Percentiles rank a stretch among this genome's conserved stretches.
phyloP scores from a whole-genome alignment of 2,329 filamentous ascomycete genomes.

The Xylaria multiplex region DNA sequence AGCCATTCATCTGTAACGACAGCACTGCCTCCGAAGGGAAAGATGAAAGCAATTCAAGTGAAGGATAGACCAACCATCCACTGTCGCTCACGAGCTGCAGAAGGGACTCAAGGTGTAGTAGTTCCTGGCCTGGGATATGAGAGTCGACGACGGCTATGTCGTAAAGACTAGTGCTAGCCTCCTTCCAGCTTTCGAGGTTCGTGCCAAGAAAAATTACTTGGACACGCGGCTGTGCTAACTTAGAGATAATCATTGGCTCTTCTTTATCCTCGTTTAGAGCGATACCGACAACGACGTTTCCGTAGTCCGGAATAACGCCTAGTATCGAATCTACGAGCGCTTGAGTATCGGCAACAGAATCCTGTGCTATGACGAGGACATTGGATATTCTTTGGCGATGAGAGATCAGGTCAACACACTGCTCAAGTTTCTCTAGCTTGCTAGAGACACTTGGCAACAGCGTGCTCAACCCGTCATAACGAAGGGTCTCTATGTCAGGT shows the following conservation, averaged over 20 bases:
- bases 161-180: neutral
- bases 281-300: conserved; percentile 7
- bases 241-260: neutral
- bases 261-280: neutral
- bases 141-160: conserved; percentile 18
- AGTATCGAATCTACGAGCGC: conserved; percentile 11
- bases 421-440: conserved; percentile 13
- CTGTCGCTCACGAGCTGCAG: conserved; percentile 12
- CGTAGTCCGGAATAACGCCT: neutral
- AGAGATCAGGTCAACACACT: conserved; percentile 19
- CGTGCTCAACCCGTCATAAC: conserved; percentile 1
- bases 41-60: neutral
- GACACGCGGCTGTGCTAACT: conserved; percentile 6
- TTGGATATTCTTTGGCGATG: conserved; percentile 27
- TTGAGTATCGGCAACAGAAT: neutral
- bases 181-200: conserved; percentile 14
- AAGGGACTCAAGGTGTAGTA: neutral
- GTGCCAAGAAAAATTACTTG: neutral
- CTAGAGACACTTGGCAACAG: conserved; percentile 9
- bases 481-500: conserved; percentile 26
- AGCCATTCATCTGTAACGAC: conserved; percentile 8
- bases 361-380: conserved; percentile 17
- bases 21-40: neutral
- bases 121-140: conserved; percentile 2
- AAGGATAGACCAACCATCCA: conserved; percentile 26